Percentiles rank a stretch among this genome's conserved stretches.
These are phyloP conservation scores for Leccinum pallidistipes DNA, from an alignment of 1,284 basidiomycete species.

Conservation along the genomic window DNA sequence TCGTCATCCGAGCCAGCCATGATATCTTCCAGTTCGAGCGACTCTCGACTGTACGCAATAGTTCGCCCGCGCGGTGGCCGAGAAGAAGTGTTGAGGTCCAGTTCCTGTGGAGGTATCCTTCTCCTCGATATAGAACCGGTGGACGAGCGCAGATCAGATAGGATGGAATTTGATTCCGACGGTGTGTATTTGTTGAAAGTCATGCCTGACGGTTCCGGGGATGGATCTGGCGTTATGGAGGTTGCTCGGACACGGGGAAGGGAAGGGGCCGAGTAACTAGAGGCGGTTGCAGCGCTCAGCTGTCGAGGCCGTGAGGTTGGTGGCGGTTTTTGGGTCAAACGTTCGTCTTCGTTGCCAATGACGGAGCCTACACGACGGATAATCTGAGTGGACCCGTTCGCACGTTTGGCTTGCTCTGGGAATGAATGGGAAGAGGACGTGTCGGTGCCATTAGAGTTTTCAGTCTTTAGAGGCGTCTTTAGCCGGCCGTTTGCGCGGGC, in stretches of 20 bases:
- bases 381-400: constrained; percentile 38
- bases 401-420: constrained; percentile 27
- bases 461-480: constrained; percentile 24
- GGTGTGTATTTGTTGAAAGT: constrained; percentile 17
- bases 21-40: constrained; percentile 70
- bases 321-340: constrained; percentile 36
- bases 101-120: constrained; percentile 26
- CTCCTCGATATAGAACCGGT: constrained; percentile 30
- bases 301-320: constrained; percentile 37
- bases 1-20: constrained; percentile 64
- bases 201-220: constrained; percentile 13
- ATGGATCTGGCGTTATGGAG: constrained; percentile 33
- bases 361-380: constrained; percentile 64
- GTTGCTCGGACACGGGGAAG: constrained; percentile 30
- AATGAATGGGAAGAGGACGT: constrained; percentile 13
- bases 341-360: constrained; percentile 50
- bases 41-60: constrained; percentile 58
- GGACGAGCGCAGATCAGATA: constrained; percentile 27
- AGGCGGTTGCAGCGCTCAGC: constrained; percentile 35
- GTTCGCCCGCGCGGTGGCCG: constrained; percentile 48
- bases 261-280: constrained; percentile 22
- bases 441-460: constrained; percentile 25
- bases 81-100: constrained; percentile 33
- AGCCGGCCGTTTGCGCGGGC: constrained; percentile 42
- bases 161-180: constrained; percentile 30